These are phyloP conservation scores for Filobasidium uniguttulatum DNA, from an alignment of 1,284 basidiomycete species.

Conservation along the genomic window DNA sequence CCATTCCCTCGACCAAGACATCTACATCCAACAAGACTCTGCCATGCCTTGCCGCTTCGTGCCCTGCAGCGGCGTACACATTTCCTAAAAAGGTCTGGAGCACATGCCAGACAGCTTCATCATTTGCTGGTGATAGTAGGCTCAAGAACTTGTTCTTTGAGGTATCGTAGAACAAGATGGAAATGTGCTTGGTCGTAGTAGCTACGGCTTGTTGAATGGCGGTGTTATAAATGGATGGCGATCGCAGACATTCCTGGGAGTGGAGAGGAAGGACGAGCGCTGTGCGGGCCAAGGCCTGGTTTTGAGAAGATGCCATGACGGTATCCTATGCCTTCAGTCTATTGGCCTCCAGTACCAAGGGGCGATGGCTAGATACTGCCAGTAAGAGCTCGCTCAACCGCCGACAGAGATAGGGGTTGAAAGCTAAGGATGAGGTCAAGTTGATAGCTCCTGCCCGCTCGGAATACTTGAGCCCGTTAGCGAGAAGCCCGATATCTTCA, in stretches of 20 bases:
- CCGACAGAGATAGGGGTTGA: no score
- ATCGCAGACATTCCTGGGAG: background rate
- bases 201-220: background rate
- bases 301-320: no score
- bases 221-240: background rate
- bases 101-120: conserved; percentile 18
- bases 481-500: no score
- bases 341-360: no score
- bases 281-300: conserved; percentile 1
- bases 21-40: conserved; percentile 31
- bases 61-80: conserved; percentile 31
- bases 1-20: conserved; percentile 20
- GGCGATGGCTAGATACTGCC: no score
- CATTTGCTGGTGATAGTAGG: background rate
- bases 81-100: conserved; percentile 31
- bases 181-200: background rate
- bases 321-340: no score
- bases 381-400: no score
- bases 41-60: conserved; percentile 21
- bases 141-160: background rate
- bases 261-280: conserved; percentile 5
- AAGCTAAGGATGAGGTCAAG: no score
- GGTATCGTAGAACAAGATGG: conserved; percentile 4
- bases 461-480: no score
- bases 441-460: no score